These are phyloP conservation scores for Tagetes patula DNA, from an alignment of 129 eudicot genomes.

Conservation along the genomic window DNA sequence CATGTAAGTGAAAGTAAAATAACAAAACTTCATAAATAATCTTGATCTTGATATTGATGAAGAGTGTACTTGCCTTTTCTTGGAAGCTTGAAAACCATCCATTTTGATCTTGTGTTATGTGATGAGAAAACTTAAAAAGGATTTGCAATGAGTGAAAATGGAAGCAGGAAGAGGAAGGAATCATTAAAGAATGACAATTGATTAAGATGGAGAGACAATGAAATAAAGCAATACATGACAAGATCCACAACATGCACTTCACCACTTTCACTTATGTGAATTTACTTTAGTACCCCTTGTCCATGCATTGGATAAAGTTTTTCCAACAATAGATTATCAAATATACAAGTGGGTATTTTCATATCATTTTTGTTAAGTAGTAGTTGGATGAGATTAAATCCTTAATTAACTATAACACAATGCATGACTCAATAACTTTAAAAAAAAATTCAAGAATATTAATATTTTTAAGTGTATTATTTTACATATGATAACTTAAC, in stretches of 20 bases:
- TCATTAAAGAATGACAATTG: conserved; percentile 35
- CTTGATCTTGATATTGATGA: conserved; percentile 7
- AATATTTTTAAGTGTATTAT: background rate
- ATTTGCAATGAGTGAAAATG: conserved; percentile 6
- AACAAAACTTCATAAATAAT: background rate
- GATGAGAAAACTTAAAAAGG: background rate
- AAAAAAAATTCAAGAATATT: background rate
- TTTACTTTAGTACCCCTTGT: conserved; percentile 31
- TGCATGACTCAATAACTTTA: conserved; percentile 1
- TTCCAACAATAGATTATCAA: conserved; percentile 21
- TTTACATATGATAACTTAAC: too few relatives aligned
- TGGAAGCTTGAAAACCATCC: conserved; percentile 45
- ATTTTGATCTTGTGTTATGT: conserved; percentile 22
- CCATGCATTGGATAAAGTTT: conserved; percentile 20
- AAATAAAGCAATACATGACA: conserved; percentile 39
- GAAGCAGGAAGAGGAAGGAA: conserved; percentile 32
- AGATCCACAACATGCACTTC: conserved; percentile 40
- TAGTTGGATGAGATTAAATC: conserved; percentile 28
- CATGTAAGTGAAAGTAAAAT: conserved; percentile 5
- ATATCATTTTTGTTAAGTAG: conserved; percentile 6
- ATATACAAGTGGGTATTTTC: conserved; percentile 24
- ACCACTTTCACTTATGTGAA: conserved; percentile 26
- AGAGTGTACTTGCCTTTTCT: conserved; percentile 51
- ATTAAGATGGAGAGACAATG: conserved; percentile 37
- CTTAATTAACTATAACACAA: conserved; percentile 22